Evolutionary conservation across 345 rosid genomes (phyloP).

Genomic region (Eucalyptus pauciflora): DNA sequence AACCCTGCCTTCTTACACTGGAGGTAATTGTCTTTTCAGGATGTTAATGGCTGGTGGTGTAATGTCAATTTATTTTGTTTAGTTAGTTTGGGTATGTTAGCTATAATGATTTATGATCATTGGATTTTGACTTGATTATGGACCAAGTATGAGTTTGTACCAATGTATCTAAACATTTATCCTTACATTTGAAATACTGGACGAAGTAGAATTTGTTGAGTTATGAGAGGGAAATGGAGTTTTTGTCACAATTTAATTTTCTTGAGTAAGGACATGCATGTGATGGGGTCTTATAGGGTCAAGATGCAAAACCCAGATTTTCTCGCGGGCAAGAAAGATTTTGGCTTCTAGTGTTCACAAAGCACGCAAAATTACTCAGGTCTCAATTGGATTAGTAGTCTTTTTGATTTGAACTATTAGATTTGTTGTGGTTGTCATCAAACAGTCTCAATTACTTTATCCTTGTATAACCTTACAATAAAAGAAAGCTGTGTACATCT

Average conservation of each 20-base stretch:
- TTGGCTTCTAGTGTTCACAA: not conserved
- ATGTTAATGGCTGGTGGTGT: not conserved
- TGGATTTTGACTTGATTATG: not conserved
- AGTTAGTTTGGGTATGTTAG: not conserved
- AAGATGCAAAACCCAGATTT: not conserved
- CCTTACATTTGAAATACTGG: not conserved
- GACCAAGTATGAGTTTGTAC: not conserved
- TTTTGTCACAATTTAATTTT: not conserved
- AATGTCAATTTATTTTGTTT: not conserved
- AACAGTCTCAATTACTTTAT: not conserved
- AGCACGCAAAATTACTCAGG: not conserved
- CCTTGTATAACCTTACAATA: not conserved
- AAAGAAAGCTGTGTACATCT: not conserved
- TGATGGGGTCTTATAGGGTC: not conserved
- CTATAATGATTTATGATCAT: not conserved
- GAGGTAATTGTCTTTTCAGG: slow-evolving; percentile 26
- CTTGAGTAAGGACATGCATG: not conserved
- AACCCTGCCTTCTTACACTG: slow-evolving; percentile 74
- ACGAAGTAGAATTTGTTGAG: not conserved
- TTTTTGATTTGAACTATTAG: not conserved
- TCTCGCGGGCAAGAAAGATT: not conserved
- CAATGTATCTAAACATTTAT: not conserved
- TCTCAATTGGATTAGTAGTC: not conserved
- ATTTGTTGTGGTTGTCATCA: not conserved
- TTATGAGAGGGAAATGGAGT: not conserved